A percentile compares a stretch with the other conserved stretches of the same genome.
Evolutionary conservation across 805 yeast species (phyloP).

Genomic region (Cyberlindnera euphorbiae): DNA sequence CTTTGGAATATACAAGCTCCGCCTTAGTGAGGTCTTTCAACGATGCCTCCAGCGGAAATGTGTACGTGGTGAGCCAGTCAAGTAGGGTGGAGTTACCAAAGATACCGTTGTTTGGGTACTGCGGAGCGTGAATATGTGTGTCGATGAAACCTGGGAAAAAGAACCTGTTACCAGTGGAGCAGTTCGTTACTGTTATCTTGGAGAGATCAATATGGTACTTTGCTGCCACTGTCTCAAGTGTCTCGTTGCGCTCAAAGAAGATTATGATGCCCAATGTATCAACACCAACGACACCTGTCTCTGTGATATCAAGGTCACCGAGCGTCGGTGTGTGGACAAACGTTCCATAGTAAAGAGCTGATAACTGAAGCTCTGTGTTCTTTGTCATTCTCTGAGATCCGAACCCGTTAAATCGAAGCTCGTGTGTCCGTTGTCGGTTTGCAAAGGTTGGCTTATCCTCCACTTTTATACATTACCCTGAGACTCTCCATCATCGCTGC

Average conservation of each 20-base stretch:
- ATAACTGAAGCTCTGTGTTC: neutral
- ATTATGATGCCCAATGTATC: slow-evolving; percentile 31
- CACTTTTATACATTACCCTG: too few species aligned
- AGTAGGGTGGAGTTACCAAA: slow-evolving; percentile 81
- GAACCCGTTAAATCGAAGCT: neutral
- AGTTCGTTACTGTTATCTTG: slow-evolving; percentile 30
- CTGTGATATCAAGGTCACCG: slow-evolving; percentile 50
- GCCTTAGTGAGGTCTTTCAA: slow-evolving; percentile 55
- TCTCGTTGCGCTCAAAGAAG: slow-evolving; percentile 22
- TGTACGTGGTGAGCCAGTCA: slow-evolving; percentile 85
- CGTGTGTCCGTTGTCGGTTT: too few species aligned
- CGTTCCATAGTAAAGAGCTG: slow-evolving; percentile 57
- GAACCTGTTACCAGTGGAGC: slow-evolving; percentile 41
- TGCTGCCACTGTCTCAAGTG: slow-evolving; percentile 7
- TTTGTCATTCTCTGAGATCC: slow-evolving; percentile 5
- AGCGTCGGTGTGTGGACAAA: slow-evolving; percentile 66
- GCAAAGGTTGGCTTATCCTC: neutral
- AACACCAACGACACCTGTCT: slow-evolving; percentile 61
- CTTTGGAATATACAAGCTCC: slow-evolving; percentile 53
- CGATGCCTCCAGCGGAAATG: slow-evolving; percentile 83
- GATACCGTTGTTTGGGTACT: slow-evolving; percentile 76
- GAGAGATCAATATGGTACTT: slow-evolving; percentile 20
- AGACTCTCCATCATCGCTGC: too few species aligned
- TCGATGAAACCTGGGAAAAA: slow-evolving; percentile 81
- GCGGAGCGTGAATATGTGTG: slow-evolving; percentile 83